A percentile compares a stretch with the other conserved stretches of the same genome.
phyloP scores from a whole-genome alignment of 345 rosid species.

The Cardamine chenopodiifolia region DNA sequence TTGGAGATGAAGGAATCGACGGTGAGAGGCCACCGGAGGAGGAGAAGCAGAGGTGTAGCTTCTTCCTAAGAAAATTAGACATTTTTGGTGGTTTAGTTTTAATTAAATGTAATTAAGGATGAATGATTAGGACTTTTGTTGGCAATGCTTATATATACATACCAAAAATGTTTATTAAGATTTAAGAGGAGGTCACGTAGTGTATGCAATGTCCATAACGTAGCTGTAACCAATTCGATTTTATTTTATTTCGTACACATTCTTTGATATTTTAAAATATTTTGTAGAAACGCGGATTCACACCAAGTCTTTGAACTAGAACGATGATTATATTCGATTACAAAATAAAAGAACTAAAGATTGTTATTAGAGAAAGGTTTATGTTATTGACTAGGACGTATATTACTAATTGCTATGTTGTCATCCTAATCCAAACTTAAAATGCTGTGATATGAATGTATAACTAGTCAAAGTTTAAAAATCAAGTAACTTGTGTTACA shows the following conservation, averaged over 20 bases:
- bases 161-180: neutral
- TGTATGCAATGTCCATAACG: constrained; percentile 29
- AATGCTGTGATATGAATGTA: no score
- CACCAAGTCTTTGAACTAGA: constrained; percentile 6
- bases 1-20: constrained; percentile 43
- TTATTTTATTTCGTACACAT: neutral
- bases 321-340: constrained; percentile 2
- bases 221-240: constrained; percentile 29
- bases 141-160: constrained; percentile 25
- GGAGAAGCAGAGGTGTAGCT: constrained; percentile 38
- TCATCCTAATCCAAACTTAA: neutral
- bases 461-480: no score
- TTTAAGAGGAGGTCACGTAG: constrained; percentile 44
- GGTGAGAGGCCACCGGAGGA: constrained; percentile 38
- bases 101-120: constrained; percentile 20
- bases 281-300: constrained; percentile 14
- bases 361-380: neutral
- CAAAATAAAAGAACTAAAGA: neutral
- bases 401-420: neutral
- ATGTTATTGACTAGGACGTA: neutral
- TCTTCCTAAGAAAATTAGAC: constrained; percentile 33
- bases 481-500: no score
- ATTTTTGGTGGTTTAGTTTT: constrained; percentile 13
- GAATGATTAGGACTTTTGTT: neutral
- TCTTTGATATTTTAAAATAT: neutral